phyloP scores from a whole-genome alignment of 2,329 filamentous ascomycete genomes.

The Colletotrichum plurivorum region DNA sequence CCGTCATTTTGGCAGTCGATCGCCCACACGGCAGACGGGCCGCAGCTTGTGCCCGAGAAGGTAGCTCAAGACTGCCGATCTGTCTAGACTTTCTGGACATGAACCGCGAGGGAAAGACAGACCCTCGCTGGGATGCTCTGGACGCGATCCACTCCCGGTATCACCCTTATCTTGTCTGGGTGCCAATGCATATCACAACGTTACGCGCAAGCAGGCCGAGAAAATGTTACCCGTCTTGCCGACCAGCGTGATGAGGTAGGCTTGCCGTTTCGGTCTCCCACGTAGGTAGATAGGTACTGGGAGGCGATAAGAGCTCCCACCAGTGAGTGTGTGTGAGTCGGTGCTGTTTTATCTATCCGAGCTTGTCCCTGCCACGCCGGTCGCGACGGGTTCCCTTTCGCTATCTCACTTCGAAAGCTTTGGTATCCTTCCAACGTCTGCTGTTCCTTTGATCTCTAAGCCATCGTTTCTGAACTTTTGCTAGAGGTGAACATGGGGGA shows the following conservation, averaged over 20 bases:
- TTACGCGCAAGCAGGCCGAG: conserved; percentile 4
- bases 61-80: conserved; percentile 9
- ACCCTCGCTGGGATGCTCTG: neutral
- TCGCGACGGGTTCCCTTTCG: neutral
- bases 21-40: neutral
- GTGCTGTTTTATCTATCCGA: neutral
- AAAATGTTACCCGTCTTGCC: conserved; percentile 2
- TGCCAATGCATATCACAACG: neutral
- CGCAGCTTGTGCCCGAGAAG: neutral
- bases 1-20: neutral
- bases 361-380: neutral
- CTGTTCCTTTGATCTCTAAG: neutral
- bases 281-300: neutral
- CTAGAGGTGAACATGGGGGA: conserved; percentile 1
- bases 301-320: conserved; percentile 8
- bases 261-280: too few species aligned
- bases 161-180: conserved; percentile 17
- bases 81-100: neutral
- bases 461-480: neutral
- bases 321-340: neutral
- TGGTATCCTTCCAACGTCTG: neutral
- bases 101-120: neutral
- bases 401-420: neutral
- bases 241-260: conserved; percentile 2
- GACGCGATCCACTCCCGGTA: conserved; percentile 6